Evolutionary conservation across 495 filamentous ascomycete species (phyloP).

Genomic region (Podospora pseudoanserina): DNA sequence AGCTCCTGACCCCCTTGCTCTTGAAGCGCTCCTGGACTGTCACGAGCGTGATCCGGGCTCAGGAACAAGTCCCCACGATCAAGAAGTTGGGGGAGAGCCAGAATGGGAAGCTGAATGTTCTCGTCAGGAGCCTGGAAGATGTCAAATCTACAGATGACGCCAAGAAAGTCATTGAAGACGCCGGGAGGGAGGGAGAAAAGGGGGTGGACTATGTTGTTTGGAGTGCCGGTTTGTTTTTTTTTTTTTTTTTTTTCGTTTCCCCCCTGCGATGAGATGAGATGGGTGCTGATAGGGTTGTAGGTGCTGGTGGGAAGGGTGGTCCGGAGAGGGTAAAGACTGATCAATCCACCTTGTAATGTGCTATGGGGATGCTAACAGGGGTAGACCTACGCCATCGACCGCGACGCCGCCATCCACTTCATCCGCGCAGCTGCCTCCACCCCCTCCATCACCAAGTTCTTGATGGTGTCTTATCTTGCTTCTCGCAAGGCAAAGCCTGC

Average conservation of each 20-base stretch:
- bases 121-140: slow-evolving; percentile 67
- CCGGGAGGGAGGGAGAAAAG: slow-evolving; percentile 25
- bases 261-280: not conserved
- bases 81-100: slow-evolving; percentile 47
- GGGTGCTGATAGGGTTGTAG: slow-evolving; percentile 28
- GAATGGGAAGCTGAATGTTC: slow-evolving; percentile 41
- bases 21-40: slow-evolving; percentile 69
- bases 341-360: not conserved
- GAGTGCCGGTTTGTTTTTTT: slow-evolving; percentile 57
- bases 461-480: slow-evolving; percentile 66
- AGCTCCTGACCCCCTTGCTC: slow-evolving; percentile 72
- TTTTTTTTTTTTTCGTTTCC: slow-evolving; percentile 32
- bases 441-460: slow-evolving; percentile 63
- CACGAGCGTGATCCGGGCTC: slow-evolving; percentile 71
- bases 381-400: slow-evolving; percentile 53
- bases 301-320: slow-evolving; percentile 74
- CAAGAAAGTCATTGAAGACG: slow-evolving; percentile 55
- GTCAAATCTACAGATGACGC: slow-evolving; percentile 61
- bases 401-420: slow-evolving; percentile 67
- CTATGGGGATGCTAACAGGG: slow-evolving; percentile 9
- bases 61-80: slow-evolving; percentile 61
- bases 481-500: slow-evolving; percentile 55
- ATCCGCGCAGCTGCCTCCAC: slow-evolving; percentile 59
- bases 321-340: slow-evolving; percentile 42
- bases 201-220: slow-evolving; percentile 69